Evolutionary conservation across 306 rosid species (phyloP).

Genomic region (Cicer yamashitae): DNA sequence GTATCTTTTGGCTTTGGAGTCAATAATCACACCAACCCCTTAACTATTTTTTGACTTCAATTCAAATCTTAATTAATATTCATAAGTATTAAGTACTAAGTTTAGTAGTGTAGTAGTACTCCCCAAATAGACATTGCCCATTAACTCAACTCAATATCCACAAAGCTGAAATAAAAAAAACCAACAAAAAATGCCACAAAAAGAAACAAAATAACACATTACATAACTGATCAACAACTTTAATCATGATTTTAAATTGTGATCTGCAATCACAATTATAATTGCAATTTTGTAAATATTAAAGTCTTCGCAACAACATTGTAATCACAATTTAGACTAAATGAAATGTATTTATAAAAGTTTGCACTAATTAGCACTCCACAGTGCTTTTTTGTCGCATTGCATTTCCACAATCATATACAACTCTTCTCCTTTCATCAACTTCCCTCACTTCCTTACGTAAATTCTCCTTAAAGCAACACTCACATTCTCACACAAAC

Average conservation of each 20-base stretch:
- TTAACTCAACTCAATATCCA: conserved; percentile 29
- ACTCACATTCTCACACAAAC: conserved; percentile 3
- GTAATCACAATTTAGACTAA: too few species aligned
- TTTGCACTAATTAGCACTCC: background rate
- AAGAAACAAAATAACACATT: background rate
- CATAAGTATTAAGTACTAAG: background rate
- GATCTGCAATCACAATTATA: too few species aligned
- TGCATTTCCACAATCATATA: conserved; percentile 41
- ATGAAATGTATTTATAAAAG: too few species aligned
- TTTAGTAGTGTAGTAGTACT: background rate
- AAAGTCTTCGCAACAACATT: too few species aligned
- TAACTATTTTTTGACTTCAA: conserved; percentile 47
- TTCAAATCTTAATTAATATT: background rate
- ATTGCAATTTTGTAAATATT: too few species aligned
- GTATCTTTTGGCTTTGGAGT: conserved; percentile 41
- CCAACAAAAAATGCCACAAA: too few species aligned
- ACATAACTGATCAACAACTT: background rate
- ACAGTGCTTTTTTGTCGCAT: background rate
- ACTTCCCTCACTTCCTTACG: conserved; percentile 53
- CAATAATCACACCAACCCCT: conserved; percentile 49
- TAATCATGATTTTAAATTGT: too few species aligned
- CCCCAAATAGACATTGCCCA: background rate
- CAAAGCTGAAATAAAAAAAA: background rate
- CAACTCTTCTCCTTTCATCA: conserved; percentile 24
- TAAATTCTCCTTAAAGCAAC: conserved; percentile 63